phyloP scores from a whole-genome alignment of 176 grass and related monocot genomes.

The Calamus simplicifolius region DNA sequence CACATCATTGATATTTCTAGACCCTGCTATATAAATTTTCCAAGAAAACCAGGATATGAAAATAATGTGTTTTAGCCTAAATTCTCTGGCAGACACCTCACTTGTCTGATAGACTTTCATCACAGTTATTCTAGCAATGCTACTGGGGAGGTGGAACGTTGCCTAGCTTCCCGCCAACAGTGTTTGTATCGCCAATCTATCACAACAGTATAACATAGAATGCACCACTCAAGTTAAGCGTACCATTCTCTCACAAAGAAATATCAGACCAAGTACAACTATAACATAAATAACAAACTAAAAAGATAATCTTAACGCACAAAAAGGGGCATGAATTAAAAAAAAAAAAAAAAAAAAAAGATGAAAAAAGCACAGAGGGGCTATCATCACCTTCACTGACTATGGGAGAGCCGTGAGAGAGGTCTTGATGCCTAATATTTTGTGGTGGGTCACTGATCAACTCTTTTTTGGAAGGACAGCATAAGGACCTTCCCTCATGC shows the following conservation, averaged over 20 bases:
- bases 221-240: background rate
- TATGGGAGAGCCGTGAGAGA: slow-evolving; percentile 10
- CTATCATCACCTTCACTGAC: slow-evolving; percentile 13
- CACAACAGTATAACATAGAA: too few species aligned
- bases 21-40: too few species aligned
- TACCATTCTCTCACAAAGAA: background rate
- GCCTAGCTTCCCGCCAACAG: too few species aligned
- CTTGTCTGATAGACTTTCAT: too few species aligned
- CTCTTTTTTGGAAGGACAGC: background rate
- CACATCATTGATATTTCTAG: too few species aligned
- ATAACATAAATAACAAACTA: slow-evolving; percentile 17
- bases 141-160: too few species aligned
- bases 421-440: slow-evolving; percentile 2
- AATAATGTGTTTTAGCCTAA: too few species aligned
- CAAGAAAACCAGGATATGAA: too few species aligned
- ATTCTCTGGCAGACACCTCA: too few species aligned
- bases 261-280: background rate
- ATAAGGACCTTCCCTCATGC: background rate
- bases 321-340: background rate
- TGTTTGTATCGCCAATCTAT: background rate
- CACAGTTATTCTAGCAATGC: too few species aligned
- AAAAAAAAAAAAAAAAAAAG: background rate
- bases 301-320: background rate
- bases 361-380: background rate
- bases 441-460: background rate